A percentile compares a stretch with the other conserved stretches of the same genome.
Conservation (phyloP, 2,329 filamentous ascomycete species). For the Nigrospora sphaerica region DNA sequence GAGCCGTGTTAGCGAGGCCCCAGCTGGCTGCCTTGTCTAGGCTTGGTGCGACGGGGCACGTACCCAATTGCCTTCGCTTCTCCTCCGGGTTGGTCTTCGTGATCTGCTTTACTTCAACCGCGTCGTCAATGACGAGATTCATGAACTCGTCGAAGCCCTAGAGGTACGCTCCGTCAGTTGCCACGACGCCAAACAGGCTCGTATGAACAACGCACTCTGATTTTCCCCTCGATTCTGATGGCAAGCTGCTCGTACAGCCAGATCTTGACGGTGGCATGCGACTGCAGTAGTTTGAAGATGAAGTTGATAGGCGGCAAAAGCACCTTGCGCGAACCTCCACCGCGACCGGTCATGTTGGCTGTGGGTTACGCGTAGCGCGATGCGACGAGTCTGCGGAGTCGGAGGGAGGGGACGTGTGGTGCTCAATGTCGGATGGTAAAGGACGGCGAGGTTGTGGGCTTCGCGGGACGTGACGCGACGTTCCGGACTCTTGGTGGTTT, state of each 20-base stretch:
- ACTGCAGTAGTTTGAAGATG: constrained; percentile 86
- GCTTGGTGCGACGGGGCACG: constrained; percentile 10
- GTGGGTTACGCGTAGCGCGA: neutral
- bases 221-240: constrained; percentile 93
- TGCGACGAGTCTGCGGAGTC: neutral
- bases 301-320: constrained; percentile 66
- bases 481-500: no score
- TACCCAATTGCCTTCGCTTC: constrained; percentile 73
- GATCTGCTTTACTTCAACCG: constrained; percentile 80
- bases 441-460: no score
- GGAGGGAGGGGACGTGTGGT: neutral
- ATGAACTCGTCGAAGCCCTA: constrained; percentile 99
- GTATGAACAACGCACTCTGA: constrained; percentile 59
- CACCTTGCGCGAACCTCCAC: constrained; percentile 53
- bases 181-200: no score
- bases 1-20: constrained; percentile 10
- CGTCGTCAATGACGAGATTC: constrained; percentile 95
- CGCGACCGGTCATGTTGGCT: constrained; percentile 49
- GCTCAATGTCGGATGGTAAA: no score
- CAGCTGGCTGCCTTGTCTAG: neutral
- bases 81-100: constrained; percentile 74
- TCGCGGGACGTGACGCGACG: no score
- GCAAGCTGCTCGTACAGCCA: constrained; percentile 97
- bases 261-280: constrained; percentile 77
- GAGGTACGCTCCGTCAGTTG: neutral